Percentiles rank a stretch among this genome's conserved stretches.
Conservation (phyloP, 2,329 filamentous ascomycete species). For the Periconia sp. region DNA sequence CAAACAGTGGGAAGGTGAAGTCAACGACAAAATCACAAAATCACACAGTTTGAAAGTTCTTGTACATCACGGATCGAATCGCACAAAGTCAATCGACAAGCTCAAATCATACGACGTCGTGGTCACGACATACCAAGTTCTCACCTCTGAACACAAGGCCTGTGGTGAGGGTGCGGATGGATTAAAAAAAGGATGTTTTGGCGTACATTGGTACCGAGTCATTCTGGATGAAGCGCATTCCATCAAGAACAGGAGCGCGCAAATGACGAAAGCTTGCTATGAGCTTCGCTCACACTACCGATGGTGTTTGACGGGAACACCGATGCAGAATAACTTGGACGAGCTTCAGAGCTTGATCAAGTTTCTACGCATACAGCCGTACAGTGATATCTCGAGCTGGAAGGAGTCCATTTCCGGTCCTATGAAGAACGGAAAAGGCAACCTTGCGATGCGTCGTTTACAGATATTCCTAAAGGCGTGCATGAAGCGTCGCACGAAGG, state of each 20-base stretch:
- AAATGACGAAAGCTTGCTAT: constrained; percentile 89
- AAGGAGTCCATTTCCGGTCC: constrained; percentile 87
- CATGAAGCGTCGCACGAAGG: constrained; percentile 98
- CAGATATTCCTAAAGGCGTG: constrained; percentile 86
- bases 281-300: constrained; percentile 82
- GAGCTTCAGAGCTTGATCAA: constrained; percentile 92
- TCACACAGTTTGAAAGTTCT: constrained; percentile 75
- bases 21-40: constrained; percentile 75
- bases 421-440: constrained; percentile 85
- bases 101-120: constrained; percentile 89
- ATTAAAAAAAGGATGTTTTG: constrained; percentile 80
- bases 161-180: constrained; percentile 63
- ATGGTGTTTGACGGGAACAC: constrained; percentile 95
- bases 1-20: constrained; percentile 94
- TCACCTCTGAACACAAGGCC: constrained; percentile 84
- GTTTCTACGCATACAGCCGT: constrained; percentile 90
- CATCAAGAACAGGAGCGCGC: constrained; percentile 97
- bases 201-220: constrained; percentile 90
- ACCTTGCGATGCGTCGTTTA: constrained; percentile 82
- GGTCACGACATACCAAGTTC: constrained; percentile 93
- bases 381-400: constrained; percentile 83
- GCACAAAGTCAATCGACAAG: constrained; percentile 76
- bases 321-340: constrained; percentile 97
- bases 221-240: constrained; percentile 97
- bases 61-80: constrained; percentile 86